Percentiles rank a stretch among this genome's conserved stretches.
Conservation (phyloP, 1,284 basidiomycete species). For the Marasmius sp. region DNA sequence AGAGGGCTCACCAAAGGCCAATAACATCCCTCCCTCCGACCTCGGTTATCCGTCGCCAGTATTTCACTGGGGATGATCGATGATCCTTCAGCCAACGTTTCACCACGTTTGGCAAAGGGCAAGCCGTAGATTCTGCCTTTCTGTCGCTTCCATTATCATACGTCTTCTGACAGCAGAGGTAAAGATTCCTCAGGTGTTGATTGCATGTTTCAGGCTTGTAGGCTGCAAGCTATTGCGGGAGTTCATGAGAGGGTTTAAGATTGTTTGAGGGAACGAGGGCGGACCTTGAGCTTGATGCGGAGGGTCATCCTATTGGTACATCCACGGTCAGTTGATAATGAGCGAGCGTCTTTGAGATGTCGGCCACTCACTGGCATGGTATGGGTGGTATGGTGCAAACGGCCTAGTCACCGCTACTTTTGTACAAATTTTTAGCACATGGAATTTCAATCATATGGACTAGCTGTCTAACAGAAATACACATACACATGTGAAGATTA, state of each 20-base stretch:
- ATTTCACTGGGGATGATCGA: background rate
- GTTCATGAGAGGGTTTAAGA: no score
- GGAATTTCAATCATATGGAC: no score
- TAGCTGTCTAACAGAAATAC: no score
- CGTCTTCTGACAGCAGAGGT: background rate
- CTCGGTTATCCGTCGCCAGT: no score
- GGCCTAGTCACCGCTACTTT: no score
- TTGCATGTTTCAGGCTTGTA: background rate
- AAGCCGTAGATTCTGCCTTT: background rate
- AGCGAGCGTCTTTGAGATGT: no score
- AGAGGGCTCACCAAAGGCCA: background rate
- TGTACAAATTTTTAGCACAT: no score
- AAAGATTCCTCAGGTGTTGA: background rate
- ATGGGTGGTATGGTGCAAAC: no score
- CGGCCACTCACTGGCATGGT: no score
- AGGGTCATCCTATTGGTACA: background rate
- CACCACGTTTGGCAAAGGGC: background rate
- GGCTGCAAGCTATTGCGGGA: background rate
- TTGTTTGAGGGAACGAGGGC: background rate
- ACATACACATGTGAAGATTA: no score
- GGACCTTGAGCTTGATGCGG: slow-evolving; percentile 1
- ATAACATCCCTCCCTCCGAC: background rate
- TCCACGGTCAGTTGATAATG: no score
- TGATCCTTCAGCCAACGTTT: slow-evolving; percentile 1
- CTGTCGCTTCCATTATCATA: background rate